Percentiles rank a stretch among this genome's conserved stretches.
Evolutionary conservation across 352 stramenopile species (phyloP).

Genomic region (Phytophthora pisi): DNA sequence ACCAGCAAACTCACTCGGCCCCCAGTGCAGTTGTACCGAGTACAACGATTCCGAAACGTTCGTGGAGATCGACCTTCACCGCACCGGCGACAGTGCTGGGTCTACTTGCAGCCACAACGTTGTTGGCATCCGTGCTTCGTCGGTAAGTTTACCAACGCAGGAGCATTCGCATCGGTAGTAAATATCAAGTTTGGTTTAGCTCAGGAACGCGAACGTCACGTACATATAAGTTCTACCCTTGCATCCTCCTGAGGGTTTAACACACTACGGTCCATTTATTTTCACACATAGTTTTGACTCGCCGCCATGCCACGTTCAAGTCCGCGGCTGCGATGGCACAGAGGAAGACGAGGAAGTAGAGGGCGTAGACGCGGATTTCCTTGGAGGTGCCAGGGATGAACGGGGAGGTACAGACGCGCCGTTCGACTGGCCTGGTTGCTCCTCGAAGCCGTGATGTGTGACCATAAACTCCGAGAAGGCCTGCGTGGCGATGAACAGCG

Average conservation of each 20-base stretch:
- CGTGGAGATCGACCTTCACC: constrained; percentile 11
- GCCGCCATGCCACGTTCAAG: constrained; percentile 12
- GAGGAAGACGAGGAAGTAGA: constrained; percentile 27
- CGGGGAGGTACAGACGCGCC: neutral
- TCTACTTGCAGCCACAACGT: constrained; percentile 30
- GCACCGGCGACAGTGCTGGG: constrained; percentile 28
- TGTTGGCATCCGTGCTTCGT: constrained; percentile 36
- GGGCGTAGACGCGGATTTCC: constrained; percentile 25
- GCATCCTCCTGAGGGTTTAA: constrained; percentile 19
- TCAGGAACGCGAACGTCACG: constrained; percentile 28
- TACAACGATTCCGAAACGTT: constrained; percentile 3
- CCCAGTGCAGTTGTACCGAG: constrained; percentile 1
- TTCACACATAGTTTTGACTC: constrained; percentile 24
- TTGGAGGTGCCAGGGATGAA: neutral
- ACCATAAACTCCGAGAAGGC: constrained; percentile 88
- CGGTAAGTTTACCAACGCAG: constrained; percentile 4
- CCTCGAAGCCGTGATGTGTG: constrained; percentile 82
- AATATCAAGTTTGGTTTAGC: constrained; percentile 18
- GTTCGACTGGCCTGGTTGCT: constrained; percentile 43
- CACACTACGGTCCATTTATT: constrained; percentile 25
- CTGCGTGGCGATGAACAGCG: constrained; percentile 84
- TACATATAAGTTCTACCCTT: constrained; percentile 32
- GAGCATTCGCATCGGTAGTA: constrained; percentile 4
- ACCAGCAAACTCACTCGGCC: constrained; percentile 14
- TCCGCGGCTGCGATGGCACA: constrained; percentile 26